Evolutionary conservation across 352 stramenopile species (phyloP), one percentile per base, ranked within the genome.

Genomic region (Phytophthora niederhauseri): DNA sequence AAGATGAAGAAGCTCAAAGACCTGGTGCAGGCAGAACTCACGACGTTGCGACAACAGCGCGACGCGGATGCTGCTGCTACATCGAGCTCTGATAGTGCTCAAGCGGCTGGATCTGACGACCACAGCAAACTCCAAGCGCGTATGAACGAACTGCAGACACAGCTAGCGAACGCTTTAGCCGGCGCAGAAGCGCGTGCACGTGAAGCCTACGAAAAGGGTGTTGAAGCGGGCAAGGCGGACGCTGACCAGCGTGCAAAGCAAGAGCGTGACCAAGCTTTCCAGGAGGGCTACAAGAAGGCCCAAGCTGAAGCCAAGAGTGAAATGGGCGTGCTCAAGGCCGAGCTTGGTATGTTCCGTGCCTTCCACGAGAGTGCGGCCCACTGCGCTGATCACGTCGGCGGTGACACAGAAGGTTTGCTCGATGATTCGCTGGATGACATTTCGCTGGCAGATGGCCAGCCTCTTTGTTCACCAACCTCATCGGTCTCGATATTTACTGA

Each of bases 1-100:
- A 92, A 92, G 57, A 94, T 94, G 86, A 94, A 94, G 53, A 94
- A 94, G 59, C 50, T 90, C 0, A 94, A 94, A 48, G 86, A 94
- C 28, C 62, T 90, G 19, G 71, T 83, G 14, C 84, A 94, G 53
- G 57, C 69, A 0, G 86, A 93, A 28, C 72, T 91, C 4, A 82
- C 78, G 20, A 64, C 72, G 12, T 61, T 87, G 9, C 78, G 81
- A 41, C 68, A 79, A 24, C 66, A 76, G 30, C 58, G 64, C 51
- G 71, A 75, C 15, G 52, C 53, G n/a, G 57, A 68, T 66, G 38
- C 62, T 43, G 36, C 36, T 19, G 62, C 38, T 60, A 19, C 57
- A 11, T 60, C 45, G 20, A 34, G 45, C 11, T 60, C 28, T 24
- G 52, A 65, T 1, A 66, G 12, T 30, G 24, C 17, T 52, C 52